Base-by-base conservation (phyloP, 2,329 filamentous ascomycete genomes). In the Canariomyces notabilis region DNA sequence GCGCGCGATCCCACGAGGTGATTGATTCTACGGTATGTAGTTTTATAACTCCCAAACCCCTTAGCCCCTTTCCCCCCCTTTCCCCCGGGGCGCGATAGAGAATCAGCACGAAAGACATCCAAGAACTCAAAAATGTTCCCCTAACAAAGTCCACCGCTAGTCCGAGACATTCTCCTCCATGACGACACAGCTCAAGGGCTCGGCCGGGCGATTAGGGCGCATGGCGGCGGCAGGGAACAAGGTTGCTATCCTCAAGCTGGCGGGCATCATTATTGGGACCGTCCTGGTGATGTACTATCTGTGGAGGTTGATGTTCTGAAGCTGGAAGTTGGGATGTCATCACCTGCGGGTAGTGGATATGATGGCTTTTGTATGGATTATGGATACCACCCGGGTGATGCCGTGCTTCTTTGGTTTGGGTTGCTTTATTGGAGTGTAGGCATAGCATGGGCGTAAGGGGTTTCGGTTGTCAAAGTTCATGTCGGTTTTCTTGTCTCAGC, bases 201-300 rank as follows among this genome's bases (percentile, higher is more conserved):
- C 87, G 54, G 89, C 89, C 11, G 75, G 78, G 39, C 80, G 93
- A 11, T 70, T 98, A 37, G 88, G 85, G 18, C 82, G 89, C 51
- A 97, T 97, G 89, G 93, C 93, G 37, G 83, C 84, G 42, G 82
- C 83, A 44, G 93, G 93, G 41, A 95, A 96, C 68, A 91, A 89
- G 59, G 79, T 95, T 33, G 91, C 93, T 14, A 84, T 97, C 32
- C 67, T 98, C 51, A 96, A 96, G 67, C 73, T 98, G 39, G 82
- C 89, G 0, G 91, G 80, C 19, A 94, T 96, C 32, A 75, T 95
- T 19, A 76, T 91, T 35, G 89, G 70, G 6, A 67, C 72, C 7
- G 82, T 94, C 37, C 59, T 97, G 43, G 66, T 89, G 46, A 61
- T 95, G 32, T 97, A 87, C 67, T 89, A 89, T 62, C 68, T 84